Evolutionary conservation across 106 monocot species (phyloP).

Genomic region (Dendrobium catenatum): DNA sequence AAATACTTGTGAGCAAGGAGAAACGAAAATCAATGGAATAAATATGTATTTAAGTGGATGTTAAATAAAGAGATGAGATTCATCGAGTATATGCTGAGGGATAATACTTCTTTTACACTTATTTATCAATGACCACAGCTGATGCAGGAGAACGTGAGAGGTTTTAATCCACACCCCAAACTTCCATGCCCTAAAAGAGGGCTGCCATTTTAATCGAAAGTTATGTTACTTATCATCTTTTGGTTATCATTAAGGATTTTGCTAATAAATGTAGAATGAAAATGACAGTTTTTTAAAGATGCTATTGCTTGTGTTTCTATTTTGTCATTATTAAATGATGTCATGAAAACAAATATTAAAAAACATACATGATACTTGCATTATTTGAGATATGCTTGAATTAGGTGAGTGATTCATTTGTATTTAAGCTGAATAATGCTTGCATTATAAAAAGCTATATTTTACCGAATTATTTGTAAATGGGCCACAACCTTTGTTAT

Average conservation of each 20-base stretch:
- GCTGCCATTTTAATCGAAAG: neutral
- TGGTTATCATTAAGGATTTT: neutral
- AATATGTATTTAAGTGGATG: neutral
- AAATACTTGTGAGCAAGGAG: neutral
- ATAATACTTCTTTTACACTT: neutral
- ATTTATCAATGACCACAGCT: neutral
- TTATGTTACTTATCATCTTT: neutral
- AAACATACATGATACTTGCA: neutral
- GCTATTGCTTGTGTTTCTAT: neutral
- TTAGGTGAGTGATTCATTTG: neutral
- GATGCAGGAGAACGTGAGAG: neutral
- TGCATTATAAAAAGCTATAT: neutral
- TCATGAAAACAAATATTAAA: neutral
- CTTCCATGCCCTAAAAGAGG: neutral
- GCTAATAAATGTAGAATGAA: neutral
- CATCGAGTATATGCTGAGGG: neutral
- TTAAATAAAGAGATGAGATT: neutral
- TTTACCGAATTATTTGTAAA: neutral
- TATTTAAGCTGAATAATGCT: neutral
- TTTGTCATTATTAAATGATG: neutral
- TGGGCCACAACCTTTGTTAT: neutral
- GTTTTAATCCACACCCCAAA: neutral
- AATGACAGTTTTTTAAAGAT: neutral
- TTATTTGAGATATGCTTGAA: neutral
- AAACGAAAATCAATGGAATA: neutral